Evolutionary conservation across 352 stramenopile genomes (phyloP).

Genomic region (Phytophthora aleatoria): DNA sequence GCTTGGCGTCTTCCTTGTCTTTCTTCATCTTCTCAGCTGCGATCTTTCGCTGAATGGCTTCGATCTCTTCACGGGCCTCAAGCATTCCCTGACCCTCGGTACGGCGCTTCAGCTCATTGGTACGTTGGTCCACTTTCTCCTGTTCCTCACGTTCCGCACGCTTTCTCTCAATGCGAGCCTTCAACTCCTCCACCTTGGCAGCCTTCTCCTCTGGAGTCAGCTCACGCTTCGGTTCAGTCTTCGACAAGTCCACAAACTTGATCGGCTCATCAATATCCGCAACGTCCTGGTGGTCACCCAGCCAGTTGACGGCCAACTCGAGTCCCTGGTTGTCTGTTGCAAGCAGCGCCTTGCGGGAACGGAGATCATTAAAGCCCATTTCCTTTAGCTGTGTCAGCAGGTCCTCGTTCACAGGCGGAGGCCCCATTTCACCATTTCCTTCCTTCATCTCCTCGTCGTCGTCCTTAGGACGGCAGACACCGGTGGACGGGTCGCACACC

Average conservation of each 20-base stretch:
- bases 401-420: conserved; percentile 69
- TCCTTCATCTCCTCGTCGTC: conserved; percentile 43
- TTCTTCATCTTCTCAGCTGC: conserved; percentile 86
- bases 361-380: conserved; percentile 88
- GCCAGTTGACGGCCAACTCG: conserved; percentile 86
- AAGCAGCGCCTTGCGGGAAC: conserved; percentile 81
- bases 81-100: conserved; percentile 78
- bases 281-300: conserved; percentile 90
- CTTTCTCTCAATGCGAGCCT: conserved; percentile 77
- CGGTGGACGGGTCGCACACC: conserved; percentile 72
- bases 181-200: conserved; percentile 84
- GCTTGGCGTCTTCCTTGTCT: conserved; percentile 89
- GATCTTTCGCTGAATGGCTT: conserved; percentile 79
- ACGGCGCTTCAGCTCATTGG: conserved; percentile 77
- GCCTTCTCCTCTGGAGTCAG: conserved; percentile 90
- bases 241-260: conserved; percentile 77
- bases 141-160: conserved; percentile 78
- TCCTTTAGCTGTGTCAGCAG: conserved; percentile 74
- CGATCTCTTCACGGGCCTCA: conserved; percentile 81
- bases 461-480: conserved; percentile 50
- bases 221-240: conserved; percentile 39
- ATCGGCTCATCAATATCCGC: conserved; percentile 90
- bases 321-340: conserved; percentile 76
- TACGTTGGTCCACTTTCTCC: conserved; percentile 76
- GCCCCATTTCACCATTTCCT: conserved; percentile 33